Conservation (phyloP, 352 stramenopile genomes). For the Phytopythium sindhum region DNA sequence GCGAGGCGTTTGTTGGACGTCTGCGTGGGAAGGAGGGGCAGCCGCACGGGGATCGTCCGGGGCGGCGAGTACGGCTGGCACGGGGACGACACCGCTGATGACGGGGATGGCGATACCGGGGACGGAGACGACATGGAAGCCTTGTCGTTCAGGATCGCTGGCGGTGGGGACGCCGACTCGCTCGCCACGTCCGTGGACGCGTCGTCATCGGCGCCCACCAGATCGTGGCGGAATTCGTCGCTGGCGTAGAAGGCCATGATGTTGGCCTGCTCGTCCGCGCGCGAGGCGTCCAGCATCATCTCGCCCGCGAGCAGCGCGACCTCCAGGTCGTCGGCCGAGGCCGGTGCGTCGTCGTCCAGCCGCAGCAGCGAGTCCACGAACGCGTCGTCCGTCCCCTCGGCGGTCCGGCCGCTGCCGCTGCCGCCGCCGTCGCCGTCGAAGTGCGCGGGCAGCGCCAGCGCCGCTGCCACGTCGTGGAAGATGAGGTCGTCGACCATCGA, state of each 20-base stretch:
- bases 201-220: slow-evolving; percentile 9
- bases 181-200: slow-evolving; percentile 37
- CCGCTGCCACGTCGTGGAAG: slow-evolving; percentile 31
- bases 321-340: slow-evolving; percentile 15
- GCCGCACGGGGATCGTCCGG: neutral
- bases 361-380: slow-evolving; percentile 46
- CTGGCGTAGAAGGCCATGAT: slow-evolving; percentile 1
- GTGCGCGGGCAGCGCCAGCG: slow-evolving; percentile 10
- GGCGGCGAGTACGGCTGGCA: slow-evolving; percentile 6
- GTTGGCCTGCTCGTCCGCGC: slow-evolving; percentile 7
- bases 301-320: slow-evolving; percentile 18
- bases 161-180: slow-evolving; percentile 46
- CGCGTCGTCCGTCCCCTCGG: slow-evolving; percentile 6
- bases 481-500: slow-evolving; percentile 55
- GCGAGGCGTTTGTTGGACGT: neutral
- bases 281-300: slow-evolving; percentile 16
- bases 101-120: slow-evolving; percentile 6
- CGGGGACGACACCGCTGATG: neutral
- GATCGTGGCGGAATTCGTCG: neutral
- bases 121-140: slow-evolving; percentile 19
- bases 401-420: neutral
- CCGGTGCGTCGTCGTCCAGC: slow-evolving; percentile 16
- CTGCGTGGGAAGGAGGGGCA: neutral
- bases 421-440: neutral
- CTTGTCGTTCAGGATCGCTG: slow-evolving; percentile 23